Base-by-base conservation (phyloP, 2,329 filamentous ascomycete genomes). In the Zymoseptoria crescenta region DNA sequence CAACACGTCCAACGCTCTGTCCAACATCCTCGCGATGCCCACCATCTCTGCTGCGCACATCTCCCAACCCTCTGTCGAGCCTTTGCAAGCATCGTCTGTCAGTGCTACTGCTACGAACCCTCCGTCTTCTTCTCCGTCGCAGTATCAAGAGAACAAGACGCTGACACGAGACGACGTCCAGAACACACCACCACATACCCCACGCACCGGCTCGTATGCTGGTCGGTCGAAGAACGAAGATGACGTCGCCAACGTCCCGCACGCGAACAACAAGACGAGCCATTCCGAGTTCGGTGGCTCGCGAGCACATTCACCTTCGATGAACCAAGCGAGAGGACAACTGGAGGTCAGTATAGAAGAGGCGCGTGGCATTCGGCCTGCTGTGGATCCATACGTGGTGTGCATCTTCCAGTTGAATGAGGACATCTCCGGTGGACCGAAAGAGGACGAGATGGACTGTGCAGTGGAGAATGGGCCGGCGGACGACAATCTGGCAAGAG, bases 321-420 rank as follows among this genome's bases (percentile, higher is more conserved):
- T 88, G 4, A 86, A 87, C 8, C 79, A 86, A 21, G 81, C 90
- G 21, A 93, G 90, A 73, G 94, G 94, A 59, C 96, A 94, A 74
- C 80, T 99, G 58, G 89, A 87, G 35, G 89, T 99, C 68, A 91
- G 89, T 72, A 94, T 99, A 57, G 81, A 86, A 55, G 91, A 96
- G 73, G 94, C 88, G 53, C 83, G 91, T 68, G 90, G 89, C 8
- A 77, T 99, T 56, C 83, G 88, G 61, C 89, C 86, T 59, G 91
- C 91, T 71, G 85, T 86, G 60, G 90, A 96, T 69, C 94, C 94
- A 1, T 99, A 99, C 69, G 90, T 96, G 56, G 91, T 99, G 9
- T 96, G 89, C 60, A 92, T 96, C 27, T 99, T 97, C 70, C 94
- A 99, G 74, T 89, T 91, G 73, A 96, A 93, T 70, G 94, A 99